Evolutionary conservation across 1,284 basidiomycete species (phyloP).

Genomic region (Termitomyces sp.): DNA sequence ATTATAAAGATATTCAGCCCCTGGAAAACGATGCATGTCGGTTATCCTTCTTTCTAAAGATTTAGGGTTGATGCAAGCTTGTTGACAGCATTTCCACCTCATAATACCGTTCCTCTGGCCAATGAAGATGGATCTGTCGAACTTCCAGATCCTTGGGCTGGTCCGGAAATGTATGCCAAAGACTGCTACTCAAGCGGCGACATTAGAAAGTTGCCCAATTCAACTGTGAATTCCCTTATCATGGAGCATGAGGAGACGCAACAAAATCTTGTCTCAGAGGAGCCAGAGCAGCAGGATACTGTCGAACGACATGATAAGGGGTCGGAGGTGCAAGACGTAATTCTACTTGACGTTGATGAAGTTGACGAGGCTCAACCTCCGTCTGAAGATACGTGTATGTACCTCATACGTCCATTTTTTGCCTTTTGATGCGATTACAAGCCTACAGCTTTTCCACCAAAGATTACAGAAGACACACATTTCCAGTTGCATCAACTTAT

Average conservation of each 20-base stretch:
- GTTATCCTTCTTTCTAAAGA: constrained; percentile 2
- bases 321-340: neutral
- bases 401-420: neutral
- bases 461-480: neutral
- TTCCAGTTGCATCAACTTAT: constrained; percentile 14
- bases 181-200: constrained; percentile 44
- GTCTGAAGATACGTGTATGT: constrained; percentile 23
- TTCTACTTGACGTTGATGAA: constrained; percentile 13
- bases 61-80: neutral
- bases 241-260: constrained; percentile 13
- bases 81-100: constrained; percentile 27
- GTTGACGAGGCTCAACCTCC: constrained; percentile 18
- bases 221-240: constrained; percentile 23
- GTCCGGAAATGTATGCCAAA: constrained; percentile 46
- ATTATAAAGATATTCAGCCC: constrained; percentile 20
- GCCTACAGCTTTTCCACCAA: constrained; percentile 26
- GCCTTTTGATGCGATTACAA: neutral
- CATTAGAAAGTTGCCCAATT: constrained; percentile 17
- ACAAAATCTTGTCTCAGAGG: neutral
- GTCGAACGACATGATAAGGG: neutral
- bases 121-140: constrained; percentile 23
- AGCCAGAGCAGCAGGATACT: neutral
- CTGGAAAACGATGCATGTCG: constrained; percentile 23
- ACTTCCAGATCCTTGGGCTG: constrained; percentile 47
- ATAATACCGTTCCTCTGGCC: neutral